Evolutionary conservation across 2,329 filamentous ascomycete species (phyloP), one percentile per base, ranked within the genome.

Genomic region (Exophiala sp.): DNA sequence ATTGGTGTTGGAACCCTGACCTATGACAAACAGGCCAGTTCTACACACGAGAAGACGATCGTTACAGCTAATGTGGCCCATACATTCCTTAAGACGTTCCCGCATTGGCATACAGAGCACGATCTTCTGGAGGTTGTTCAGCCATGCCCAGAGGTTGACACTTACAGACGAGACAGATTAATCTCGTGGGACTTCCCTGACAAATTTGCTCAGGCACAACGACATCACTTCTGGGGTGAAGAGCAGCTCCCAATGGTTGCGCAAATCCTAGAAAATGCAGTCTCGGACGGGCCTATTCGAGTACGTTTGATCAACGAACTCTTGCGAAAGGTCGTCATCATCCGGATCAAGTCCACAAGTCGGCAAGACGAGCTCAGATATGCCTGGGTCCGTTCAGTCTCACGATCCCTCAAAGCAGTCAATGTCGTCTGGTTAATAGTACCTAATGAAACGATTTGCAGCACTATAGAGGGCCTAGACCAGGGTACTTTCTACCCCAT

Each of bases 371-470:
- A 72, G n/a, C 71, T 80, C 1, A 91, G 88, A 86, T 86, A 87
- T 63, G 86, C 82, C 0, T 82, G 87, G 24, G 84, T 94, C 0
- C 86, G 89, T 52, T 70, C 69, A 1, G 70, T 77, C 7, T 48
- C 66, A 1, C 63, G 65, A 3, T 32, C n/a, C 3, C 11, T 24
- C 2, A 60, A 66, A 3, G 47, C 14, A 4, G 61, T 91, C 9
- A 78, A 85, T 50, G 80, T 91, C 0, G 76, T 87, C 1, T 94
- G 88, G 88, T 73, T 94, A 0, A 92, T 91, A 61, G 76, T 80
- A 2, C 80, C 88, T 0, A 73, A 76, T 0, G 85, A 94, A 50
- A 94, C 89, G 0, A 80, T 85, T 0, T 88, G 90, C 40, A 80
- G 78, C 0, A 71, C 79, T 5, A 84, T 85, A 69, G 78, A 77